Percentiles rank a stretch among this genome's conserved stretches.
Conservation (phyloP, 2,329 filamentous ascomycete species). For the Ascochyta clinopodiicola region DNA sequence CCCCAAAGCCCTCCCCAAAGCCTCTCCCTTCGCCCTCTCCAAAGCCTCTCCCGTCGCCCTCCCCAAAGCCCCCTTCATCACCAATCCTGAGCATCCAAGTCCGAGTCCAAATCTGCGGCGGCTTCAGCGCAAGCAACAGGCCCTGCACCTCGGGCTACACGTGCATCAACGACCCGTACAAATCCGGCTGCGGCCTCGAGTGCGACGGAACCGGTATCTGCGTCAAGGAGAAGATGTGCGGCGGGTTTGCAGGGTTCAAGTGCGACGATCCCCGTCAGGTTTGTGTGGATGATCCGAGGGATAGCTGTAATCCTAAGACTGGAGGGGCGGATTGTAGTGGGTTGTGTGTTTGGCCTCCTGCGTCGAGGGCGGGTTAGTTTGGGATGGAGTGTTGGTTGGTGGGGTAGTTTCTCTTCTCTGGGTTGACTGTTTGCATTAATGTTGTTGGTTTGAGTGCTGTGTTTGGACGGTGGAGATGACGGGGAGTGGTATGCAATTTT, state of each 20-base stretch:
- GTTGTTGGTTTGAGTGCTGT: no score
- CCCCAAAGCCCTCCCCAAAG: no score
- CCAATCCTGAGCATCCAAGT: no score
- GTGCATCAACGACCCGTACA: conserved; percentile 43
- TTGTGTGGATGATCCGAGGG: conserved; percentile 54
- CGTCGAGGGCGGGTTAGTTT: neutral
- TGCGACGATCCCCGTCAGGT: conserved; percentile 43
- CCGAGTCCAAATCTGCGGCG: conserved; percentile 34
- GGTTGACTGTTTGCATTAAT: no score
- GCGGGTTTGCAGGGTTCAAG: conserved; percentile 49
- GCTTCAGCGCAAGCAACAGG: conserved; percentile 22
- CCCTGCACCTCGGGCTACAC: conserved; percentile 19
- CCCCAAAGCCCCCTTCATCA: neutral
- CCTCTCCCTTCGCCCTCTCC: no score
- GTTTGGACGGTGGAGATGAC: no score
- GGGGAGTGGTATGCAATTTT: no score
- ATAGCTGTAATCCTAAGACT: conserved; percentile 49
- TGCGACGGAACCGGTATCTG: conserved; percentile 46
- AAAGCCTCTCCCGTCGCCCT: no score
- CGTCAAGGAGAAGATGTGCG: conserved; percentile 47
- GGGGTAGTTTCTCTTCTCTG: no score
- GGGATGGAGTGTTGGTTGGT: neutral
- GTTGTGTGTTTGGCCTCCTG: conserved; percentile 46
- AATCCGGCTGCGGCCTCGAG: conserved; percentile 39
- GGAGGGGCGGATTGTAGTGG: conserved; percentile 55